Conservation (phyloP, 768 basidiomycete species). For the Podaxis sp. region DNA sequence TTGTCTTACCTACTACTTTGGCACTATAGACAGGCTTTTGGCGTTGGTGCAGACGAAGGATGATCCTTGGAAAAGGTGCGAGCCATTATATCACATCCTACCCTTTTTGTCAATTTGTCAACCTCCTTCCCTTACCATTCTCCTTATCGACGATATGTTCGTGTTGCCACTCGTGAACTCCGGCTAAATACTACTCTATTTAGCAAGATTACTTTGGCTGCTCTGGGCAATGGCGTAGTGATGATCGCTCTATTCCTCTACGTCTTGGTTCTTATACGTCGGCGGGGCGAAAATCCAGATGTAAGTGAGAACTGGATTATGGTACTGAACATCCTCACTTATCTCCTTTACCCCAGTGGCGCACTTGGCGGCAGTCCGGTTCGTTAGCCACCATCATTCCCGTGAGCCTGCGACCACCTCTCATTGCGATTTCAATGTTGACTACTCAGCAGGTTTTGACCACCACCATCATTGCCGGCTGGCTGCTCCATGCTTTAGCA, state of each 20-base stretch:
- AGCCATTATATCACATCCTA: conserved; percentile 8
- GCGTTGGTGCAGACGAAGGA: conserved; percentile 31
- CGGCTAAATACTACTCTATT: not conserved
- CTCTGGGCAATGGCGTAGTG: conserved; percentile 51
- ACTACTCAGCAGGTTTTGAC: conserved; percentile 44
- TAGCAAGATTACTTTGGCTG: conserved; percentile 51
- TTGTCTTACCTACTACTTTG: conserved; percentile 55
- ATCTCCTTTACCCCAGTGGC: conserved; percentile 45
- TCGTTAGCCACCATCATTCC: conserved; percentile 67
- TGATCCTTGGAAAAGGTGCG: conserved; percentile 54
- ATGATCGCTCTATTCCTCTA: conserved; percentile 72
- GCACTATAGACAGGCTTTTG: conserved; percentile 49
- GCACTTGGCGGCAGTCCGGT: conserved; percentile 69
- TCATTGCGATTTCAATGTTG: not conserved
- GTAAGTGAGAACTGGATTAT: conserved; percentile 28
- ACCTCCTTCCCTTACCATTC: conserved; percentile 9
- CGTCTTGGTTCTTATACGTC: conserved; percentile 61
- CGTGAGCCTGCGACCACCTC: conserved; percentile 23
- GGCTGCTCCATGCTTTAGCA: conserved; percentile 56
- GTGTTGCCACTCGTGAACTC: not conserved
- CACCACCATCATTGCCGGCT: conserved; percentile 63
- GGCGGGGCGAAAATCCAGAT: conserved; percentile 63
- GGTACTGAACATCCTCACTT: not conserved
- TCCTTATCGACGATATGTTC: not conserved
- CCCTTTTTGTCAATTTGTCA: not conserved